A percentile compares a stretch with the other conserved stretches of the same genome.
These are phyloP conservation scores for Leishmania gerbilli DNA, from an alignment of 208 protist species.

Conservation along the genomic window DNA sequence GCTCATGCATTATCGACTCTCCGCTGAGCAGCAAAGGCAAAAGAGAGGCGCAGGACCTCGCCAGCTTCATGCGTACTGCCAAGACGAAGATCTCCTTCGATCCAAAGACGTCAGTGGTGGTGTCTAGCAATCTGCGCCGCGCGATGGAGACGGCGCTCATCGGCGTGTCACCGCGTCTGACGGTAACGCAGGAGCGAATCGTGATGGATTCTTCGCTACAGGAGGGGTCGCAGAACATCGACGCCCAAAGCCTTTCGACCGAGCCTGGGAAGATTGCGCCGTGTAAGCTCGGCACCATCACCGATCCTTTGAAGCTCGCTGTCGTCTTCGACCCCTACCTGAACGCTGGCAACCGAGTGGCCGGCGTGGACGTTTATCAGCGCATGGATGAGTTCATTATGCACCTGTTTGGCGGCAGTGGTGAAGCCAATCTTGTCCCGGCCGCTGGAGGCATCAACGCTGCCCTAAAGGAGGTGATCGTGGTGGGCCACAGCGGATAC, in stretches of 20 bases:
- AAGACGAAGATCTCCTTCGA: slow-evolving; percentile 72
- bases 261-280: slow-evolving; percentile 75
- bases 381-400: slow-evolving; percentile 83
- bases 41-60: slow-evolving; percentile 71
- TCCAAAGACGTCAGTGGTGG: slow-evolving; percentile 62
- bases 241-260: slow-evolving; percentile 86
- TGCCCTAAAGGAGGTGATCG: slow-evolving; percentile 84
- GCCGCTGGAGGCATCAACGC: slow-evolving; percentile 44
- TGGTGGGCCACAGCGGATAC: slow-evolving; percentile 91
- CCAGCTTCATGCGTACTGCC: slow-evolving; percentile 61
- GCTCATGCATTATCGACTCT: slow-evolving; percentile 90
- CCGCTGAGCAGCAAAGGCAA: slow-evolving; percentile 81
- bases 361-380: slow-evolving; percentile 67
- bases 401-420: slow-evolving; percentile 68
- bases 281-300: slow-evolving; percentile 51
- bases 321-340: slow-evolving; percentile 64
- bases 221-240: slow-evolving; percentile 92
- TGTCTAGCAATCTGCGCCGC: slow-evolving; percentile 86
- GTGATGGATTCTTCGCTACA: slow-evolving; percentile 87
- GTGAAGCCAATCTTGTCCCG: slow-evolving; percentile 15
- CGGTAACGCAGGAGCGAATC: slow-evolving; percentile 70
- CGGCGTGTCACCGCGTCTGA: slow-evolving; percentile 61
- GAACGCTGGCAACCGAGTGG: slow-evolving; percentile 79
- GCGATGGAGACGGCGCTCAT: slow-evolving; percentile 87
- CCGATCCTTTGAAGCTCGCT: slow-evolving; percentile 40